These are phyloP conservation scores for Vigna radiata DNA, from an alignment of 306 rosid species.

Conservation along the genomic window DNA sequence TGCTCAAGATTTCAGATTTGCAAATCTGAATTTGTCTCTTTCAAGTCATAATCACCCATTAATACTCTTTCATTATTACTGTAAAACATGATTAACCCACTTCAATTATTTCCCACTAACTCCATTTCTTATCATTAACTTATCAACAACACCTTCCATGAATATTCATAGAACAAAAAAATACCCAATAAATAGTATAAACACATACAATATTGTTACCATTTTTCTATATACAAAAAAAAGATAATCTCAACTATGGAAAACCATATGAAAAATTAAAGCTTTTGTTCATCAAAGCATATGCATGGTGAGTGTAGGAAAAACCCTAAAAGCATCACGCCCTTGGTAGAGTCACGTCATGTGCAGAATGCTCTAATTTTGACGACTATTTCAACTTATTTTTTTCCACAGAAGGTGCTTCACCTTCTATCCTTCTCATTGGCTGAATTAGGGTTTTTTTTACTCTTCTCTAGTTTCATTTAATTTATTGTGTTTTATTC, in stretches of 20 bases:
- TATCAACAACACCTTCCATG: background rate
- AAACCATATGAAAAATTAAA: background rate
- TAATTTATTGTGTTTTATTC: too few relatives aligned
- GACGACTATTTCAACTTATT: background rate
- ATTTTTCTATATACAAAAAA: background rate
- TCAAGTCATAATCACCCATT: constrained; percentile 34
- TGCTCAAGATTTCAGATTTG: constrained; percentile 6
- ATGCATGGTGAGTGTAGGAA: constrained; percentile 31
- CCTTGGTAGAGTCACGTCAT: constrained; percentile 44
- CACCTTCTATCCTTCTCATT: constrained; percentile 2
- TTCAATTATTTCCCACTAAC: constrained; percentile 25
- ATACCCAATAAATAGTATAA: too few relatives aligned
- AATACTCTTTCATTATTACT: background rate
- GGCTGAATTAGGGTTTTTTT: background rate
- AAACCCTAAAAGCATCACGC: constrained; percentile 8
- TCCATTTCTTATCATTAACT: constrained; percentile 17
- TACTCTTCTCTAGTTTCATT: too few relatives aligned
- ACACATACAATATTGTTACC: too few relatives aligned
- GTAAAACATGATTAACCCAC: constrained; percentile 30
- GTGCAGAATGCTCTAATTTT: constrained; percentile 41
- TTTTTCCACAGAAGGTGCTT: constrained; percentile 8
- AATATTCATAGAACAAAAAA: too few relatives aligned
- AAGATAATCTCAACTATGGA: background rate
- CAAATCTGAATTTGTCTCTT: constrained; percentile 27
- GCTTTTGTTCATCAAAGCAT: constrained; percentile 10